Conservation (phyloP, 805 yeast genomes). For the Starmerella sirachaensis region DNA sequence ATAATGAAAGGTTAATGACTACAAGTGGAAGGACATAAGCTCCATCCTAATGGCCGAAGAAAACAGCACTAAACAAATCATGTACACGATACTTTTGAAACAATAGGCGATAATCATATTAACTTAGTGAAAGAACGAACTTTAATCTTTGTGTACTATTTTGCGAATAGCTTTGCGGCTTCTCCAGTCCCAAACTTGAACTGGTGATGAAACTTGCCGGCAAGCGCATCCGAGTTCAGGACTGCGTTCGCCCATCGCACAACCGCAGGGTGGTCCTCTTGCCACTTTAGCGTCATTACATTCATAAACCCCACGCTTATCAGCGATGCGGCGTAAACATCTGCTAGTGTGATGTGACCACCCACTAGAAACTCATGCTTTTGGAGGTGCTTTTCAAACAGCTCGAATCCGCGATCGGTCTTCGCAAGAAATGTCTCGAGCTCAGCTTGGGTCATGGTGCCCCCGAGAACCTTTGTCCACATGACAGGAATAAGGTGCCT, state of each 20-base stretch:
- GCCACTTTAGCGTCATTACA: slow-evolving; percentile 33
- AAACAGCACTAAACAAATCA: too few relatives aligned
- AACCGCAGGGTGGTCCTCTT: slow-evolving; percentile 47
- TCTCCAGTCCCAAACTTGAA: too few relatives aligned
- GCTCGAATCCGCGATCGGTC: slow-evolving; percentile 17
- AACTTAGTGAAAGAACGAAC: too few relatives aligned
- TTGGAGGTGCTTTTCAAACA: slow-evolving; percentile 37
- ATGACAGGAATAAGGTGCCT: slow-evolving; percentile 38
- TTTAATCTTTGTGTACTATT: too few relatives aligned
- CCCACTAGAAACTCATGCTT: slow-evolving; percentile 59
- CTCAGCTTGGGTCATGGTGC: slow-evolving; percentile 67
- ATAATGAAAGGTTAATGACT: too few relatives aligned
- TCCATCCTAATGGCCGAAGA: too few relatives aligned
- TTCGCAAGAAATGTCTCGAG: slow-evolving; percentile 37
- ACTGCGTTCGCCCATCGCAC: slow-evolving; percentile 63
- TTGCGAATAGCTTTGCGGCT: too few relatives aligned
- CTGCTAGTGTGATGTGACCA: slow-evolving; percentile 57
- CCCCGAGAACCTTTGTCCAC: slow-evolving; percentile 46
- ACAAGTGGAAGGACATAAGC: too few relatives aligned
- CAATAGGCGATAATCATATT: too few relatives aligned
- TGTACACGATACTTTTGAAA: too few relatives aligned
- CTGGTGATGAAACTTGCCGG: slow-evolving; percentile 9
- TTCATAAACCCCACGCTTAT: slow-evolving; percentile 40
- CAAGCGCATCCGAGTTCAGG: slow-evolving; percentile 14
- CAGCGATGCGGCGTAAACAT: slow-evolving; percentile 42